Conservation (phyloP, 2,329 filamentous ascomycete genomes). For the Furcasterigmium furcatum region DNA sequence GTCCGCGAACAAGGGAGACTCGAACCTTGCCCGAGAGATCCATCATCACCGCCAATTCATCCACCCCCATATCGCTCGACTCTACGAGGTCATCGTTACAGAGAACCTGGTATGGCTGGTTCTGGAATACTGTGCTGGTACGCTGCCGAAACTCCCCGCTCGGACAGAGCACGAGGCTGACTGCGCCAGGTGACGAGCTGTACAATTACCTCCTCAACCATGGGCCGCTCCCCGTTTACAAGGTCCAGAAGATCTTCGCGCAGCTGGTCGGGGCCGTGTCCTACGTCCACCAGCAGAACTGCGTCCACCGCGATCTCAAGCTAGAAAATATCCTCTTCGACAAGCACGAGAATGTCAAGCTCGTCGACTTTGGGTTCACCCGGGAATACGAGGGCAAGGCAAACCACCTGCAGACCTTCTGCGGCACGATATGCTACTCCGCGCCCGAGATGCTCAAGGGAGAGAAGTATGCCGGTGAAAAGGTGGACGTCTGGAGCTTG, state of each 20-base stretch:
- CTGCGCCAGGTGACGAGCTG: constrained; percentile 75
- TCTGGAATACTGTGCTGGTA: constrained; percentile 92
- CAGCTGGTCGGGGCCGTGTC: constrained; percentile 92
- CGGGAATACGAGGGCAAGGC: constrained; percentile 94
- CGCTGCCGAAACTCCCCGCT: constrained; percentile 2
- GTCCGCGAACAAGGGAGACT: constrained; percentile 92
- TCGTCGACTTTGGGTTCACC: constrained; percentile 98
- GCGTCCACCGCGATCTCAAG: constrained; percentile 95
- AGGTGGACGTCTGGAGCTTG: constrained; percentile 94
- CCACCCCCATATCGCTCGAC: constrained; percentile 91
- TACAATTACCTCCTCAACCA: constrained; percentile 93
- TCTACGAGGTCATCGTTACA: constrained; percentile 98
- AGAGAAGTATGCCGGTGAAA: constrained; percentile 96
- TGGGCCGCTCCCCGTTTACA: constrained; percentile 77
- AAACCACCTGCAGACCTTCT: constrained; percentile 95
- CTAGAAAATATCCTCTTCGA: constrained; percentile 95
- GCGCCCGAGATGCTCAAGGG: constrained; percentile 98
- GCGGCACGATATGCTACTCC: constrained; percentile 95
- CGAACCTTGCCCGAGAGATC: constrained; percentile 94
- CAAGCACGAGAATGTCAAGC: constrained; percentile 94
- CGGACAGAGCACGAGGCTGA: constrained; percentile 20
- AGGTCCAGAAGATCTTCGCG: constrained; percentile 93
- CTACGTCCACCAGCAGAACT: constrained; percentile 93
- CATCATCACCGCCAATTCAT: constrained; percentile 98
- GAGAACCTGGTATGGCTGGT: constrained; percentile 94